phyloP scores from a whole-genome alignment of 805 yeast species.

The Alloascoidea africana region DNA sequence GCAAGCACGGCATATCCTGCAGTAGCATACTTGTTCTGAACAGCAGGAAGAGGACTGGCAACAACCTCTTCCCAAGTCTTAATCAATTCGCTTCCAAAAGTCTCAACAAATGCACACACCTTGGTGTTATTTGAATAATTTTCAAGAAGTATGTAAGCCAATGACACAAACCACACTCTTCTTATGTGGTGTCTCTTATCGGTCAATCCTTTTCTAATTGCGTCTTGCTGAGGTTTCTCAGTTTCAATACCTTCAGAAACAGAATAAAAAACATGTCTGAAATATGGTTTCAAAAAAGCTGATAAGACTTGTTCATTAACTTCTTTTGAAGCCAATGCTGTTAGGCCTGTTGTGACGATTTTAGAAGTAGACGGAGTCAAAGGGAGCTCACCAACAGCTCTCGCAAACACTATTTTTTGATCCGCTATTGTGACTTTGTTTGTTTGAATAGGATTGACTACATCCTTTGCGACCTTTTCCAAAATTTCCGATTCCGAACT shows the following conservation, averaged over 20 bases:
- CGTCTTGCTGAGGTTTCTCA: constrained; percentile 13
- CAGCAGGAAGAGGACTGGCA: constrained; percentile 36
- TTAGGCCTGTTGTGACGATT: constrained; percentile 26
- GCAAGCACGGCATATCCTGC: constrained; percentile 36
- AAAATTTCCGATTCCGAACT: constrained; percentile 18
- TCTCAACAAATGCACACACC: constrained; percentile 3
- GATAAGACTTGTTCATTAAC: constrained; percentile 52
- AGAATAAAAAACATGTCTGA: constrained; percentile 24
- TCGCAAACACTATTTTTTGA: constrained; percentile 38
- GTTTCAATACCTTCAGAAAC: constrained; percentile 9
- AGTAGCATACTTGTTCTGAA: constrained; percentile 33
- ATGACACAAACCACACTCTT: constrained; percentile 48
- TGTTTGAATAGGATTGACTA: constrained; percentile 40
- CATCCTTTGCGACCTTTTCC: constrained; percentile 27
- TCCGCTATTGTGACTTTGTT: constrained; percentile 46
- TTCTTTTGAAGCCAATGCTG: constrained; percentile 52
- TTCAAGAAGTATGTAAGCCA: constrained; percentile 22
- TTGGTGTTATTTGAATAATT: constrained; percentile 4
- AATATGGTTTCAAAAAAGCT: constrained; percentile 32
- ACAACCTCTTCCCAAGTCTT: constrained; percentile 27
- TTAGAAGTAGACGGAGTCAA: constrained; percentile 17
- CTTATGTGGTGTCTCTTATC: constrained; percentile 51
- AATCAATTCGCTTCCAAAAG: constrained; percentile 11
- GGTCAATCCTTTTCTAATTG: constrained; percentile 40
- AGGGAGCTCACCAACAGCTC: constrained; percentile 23